Evolutionary conservation across 1,284 basidiomycete species (phyloP), one percentile per base, ranked within the genome.

Genomic region (Puccinia novopanici): DNA sequence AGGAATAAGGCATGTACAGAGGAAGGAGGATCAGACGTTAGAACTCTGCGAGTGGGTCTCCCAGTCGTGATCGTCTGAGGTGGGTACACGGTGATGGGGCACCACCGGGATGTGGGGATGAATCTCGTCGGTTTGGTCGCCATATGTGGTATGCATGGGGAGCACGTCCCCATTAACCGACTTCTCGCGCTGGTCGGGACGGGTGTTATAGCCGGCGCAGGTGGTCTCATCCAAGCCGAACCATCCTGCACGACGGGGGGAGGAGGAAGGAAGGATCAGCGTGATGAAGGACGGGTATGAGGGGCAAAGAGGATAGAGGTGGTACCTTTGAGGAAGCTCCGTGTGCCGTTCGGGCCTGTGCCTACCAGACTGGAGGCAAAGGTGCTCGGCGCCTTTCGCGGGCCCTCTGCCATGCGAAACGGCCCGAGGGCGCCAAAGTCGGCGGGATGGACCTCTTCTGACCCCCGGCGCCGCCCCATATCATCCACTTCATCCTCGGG

Each of bases 211-310:
- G n/a, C 76, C 76, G 15, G 76, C 34, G 15, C 54, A 24, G 5
- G 52, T 79, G 8, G 76, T 67, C 57, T 79, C 76, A 19, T 79
- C 76, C 19, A 79, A 48, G n/a, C 76, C 76, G 40, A 79, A 79
- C 76, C 76, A 79, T 10, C 76, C 76, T 79, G 59, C 5, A 34
- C 40, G 17, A 13, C 12, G 30, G 17, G 10, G 8, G 30, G 9
- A 72, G 70, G 13, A 52, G 24, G 27, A 27, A 30, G 27, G 37
- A n/a, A 61, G 22, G 37, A 73, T 40, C 45, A 73, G 71, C 30
- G 37, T 6, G 8, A 27, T 9, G 30, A 73, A 15, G 54, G 37
- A 57, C 5, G n/a, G 37, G 40, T 10, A 50, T 40, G 22, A 40
- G 1, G n/a, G 48, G n/a, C 3, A 52, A 9, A 27, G 27, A 6